phyloP scores from a whole-genome alignment of 2,329 filamentous ascomycete genomes.

The Xylaria sp. region DNA sequence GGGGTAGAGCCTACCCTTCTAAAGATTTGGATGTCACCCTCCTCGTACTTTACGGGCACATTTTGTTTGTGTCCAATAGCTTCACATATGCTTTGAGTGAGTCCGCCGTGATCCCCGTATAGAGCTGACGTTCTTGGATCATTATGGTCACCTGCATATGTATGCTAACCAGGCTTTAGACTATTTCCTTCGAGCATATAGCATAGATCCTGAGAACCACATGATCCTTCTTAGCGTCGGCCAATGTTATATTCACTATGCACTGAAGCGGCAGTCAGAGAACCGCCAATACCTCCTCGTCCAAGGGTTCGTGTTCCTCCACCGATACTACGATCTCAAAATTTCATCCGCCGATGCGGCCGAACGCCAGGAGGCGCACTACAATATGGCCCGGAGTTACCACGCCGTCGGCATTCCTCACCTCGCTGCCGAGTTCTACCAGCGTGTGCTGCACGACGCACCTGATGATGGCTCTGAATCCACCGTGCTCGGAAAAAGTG shows the following conservation, averaged over 20 bases:
- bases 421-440: slow-evolving; percentile 79
- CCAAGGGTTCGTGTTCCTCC: slow-evolving; percentile 85
- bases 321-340: slow-evolving; percentile 75
- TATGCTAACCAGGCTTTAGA: slow-evolving; percentile 55
- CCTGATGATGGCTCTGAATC: slow-evolving; percentile 32
- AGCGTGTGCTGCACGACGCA: slow-evolving; percentile 57
- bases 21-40: slow-evolving; percentile 79
- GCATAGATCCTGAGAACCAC: slow-evolving; percentile 79
- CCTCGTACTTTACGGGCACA: slow-evolving; percentile 89
- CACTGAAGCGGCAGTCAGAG: slow-evolving; percentile 87
- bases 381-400: slow-evolving; percentile 81
- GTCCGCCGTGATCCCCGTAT: slow-evolving; percentile 37
- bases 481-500: slow-evolving; percentile 41
- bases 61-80: slow-evolving; percentile 84
- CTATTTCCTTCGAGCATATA: slow-evolving; percentile 84
- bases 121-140: too few relatives aligned
- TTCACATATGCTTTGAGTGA: slow-evolving; percentile 84
- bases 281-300: slow-evolving; percentile 89
- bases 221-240: slow-evolving; percentile 85
- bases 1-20: slow-evolving; percentile 53
- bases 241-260: slow-evolving; percentile 87
- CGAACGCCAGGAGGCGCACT: slow-evolving; percentile 79
- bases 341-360: slow-evolving; percentile 51
- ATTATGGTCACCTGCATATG: background rate
- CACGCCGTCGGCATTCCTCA: slow-evolving; percentile 79